Base-by-base conservation (phyloP, 83 land plant genomes). In the Picea abies region DNA sequence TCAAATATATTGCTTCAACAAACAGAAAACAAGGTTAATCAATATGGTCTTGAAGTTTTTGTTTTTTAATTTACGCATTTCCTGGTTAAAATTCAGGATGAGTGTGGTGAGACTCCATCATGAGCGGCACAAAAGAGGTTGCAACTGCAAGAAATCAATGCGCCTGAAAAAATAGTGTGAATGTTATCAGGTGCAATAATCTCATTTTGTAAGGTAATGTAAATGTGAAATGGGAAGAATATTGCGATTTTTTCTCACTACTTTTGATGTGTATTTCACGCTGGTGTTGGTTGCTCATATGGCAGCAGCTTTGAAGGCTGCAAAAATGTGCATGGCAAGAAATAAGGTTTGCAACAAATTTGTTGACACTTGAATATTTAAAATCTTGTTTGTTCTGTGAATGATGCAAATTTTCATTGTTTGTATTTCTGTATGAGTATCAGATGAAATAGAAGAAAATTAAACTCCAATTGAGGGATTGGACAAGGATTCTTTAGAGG, bases 41-140 rank as follows among this genome's bases (percentile, higher is more conserved):
- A 8, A 44, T 72, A n/a, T 20, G 12, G 1, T 73, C 10, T 72
- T 44, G 17, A 35, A 8, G n/a, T 7, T 73, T 73, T 44, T 70
- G 0, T n/a, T 73, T 29, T 73, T 44, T 20, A 44, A 44, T 20
- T 10, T 2, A 44, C 1, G 23, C 9, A 41, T 20, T 3, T 0
- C 7, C 39, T n/a, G 58, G 25, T n/a, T 73, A 20, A 9, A 0
- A 37, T 73, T 83, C 87, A 95, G 98, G 96, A 91, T 41, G 94
- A 93, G 25, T 37, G 81, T 47, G 84, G 83, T 76, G 97, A 92
- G 79, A 92, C 95, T 56, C 91, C 98, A 60, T 93, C 94, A 60
- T 95, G 98, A 11, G 97, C 99, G 98, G 35, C 99, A 97, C 84
- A 97, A 97, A 82, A 98, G 95, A 82, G 99, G 99, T 71, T 97